Evolutionary conservation across 139 green algal species (phyloP), one percentile per base, ranked within the genome.

Genomic region (Pleodorina starrii): DNA sequence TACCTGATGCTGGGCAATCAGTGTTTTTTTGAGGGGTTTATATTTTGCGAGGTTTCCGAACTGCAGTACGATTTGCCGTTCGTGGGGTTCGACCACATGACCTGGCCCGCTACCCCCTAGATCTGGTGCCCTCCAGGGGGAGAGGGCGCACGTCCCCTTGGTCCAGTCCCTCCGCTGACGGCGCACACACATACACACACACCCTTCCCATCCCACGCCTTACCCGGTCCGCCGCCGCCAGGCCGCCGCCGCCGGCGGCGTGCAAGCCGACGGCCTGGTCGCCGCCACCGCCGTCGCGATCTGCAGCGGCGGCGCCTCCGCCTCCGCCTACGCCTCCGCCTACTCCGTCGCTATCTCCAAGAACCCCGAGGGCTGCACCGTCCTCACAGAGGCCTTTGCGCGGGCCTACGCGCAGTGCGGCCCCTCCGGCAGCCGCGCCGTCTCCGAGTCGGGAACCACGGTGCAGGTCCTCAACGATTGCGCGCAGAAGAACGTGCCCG

Each of bases 1-100:
- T n/a, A n/a, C n/a, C n/a, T n/a, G n/a, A n/a, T n/a, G n/a, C n/a
- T n/a, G n/a, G n/a, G n/a, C n/a, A n/a, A n/a, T n/a, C n/a, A n/a
- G n/a, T n/a, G n/a, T n/a, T n/a, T n/a, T n/a, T n/a, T n/a, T n/a
- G n/a, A n/a, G n/a, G n/a, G n/a, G n/a, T n/a, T n/a, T n/a, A n/a
- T n/a, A n/a, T 95, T 97, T n/a, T 99, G 96, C 91, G 94, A 98
- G 88, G 98, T 99, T 85, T 95, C 95, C 12, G 96, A 96, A 27
- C 90, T 99, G 63, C 94, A 98, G 72, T 99, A 97, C 90, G 95
- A 94, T 21, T 95, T 96, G 77, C 95, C 94, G 0, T 99, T 98
- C 90, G 95, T 98, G n/a, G 97, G 97, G n/a, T 95, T 93, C 23
- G 84, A 92, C 1, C 80, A 92, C 14, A 97, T 97, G 85, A 73